Conservation (phyloP, 768 basidiomycete genomes). For the Lactarius akahatsu region DNA sequence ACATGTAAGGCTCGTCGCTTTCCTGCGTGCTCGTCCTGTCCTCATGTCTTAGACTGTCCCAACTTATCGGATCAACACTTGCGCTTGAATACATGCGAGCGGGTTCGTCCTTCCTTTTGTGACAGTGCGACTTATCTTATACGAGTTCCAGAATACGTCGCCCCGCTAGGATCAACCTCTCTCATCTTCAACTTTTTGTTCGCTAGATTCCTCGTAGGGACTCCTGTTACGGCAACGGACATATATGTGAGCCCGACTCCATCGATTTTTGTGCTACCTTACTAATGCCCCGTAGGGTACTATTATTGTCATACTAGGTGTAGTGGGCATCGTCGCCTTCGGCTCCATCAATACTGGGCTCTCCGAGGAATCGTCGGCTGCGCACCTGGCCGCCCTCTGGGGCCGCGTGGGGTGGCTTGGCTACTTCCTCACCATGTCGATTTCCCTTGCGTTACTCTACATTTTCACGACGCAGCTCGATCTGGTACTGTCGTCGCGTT, state of each 20-base stretch:
- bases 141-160: slow-evolving; percentile 76
- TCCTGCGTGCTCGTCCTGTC: slow-evolving; percentile 5
- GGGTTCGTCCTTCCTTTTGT: slow-evolving; percentile 42
- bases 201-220: slow-evolving; percentile 84
- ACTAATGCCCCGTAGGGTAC: slow-evolving; percentile 57
- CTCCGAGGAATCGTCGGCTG: slow-evolving; percentile 66
- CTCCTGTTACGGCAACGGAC: slow-evolving; percentile 79
- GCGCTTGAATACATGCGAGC: slow-evolving; percentile 89
- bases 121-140: slow-evolving; percentile 23
- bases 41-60: slow-evolving; percentile 57
- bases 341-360: slow-evolving; percentile 83
- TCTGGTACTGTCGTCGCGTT: slow-evolving; percentile 64
- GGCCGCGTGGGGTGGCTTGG: slow-evolving; percentile 84
- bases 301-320: slow-evolving; percentile 76
- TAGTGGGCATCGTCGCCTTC: slow-evolving; percentile 85
- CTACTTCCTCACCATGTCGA: slow-evolving; percentile 80
- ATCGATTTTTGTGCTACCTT: slow-evolving; percentile 1
- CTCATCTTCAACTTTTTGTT: slow-evolving; percentile 97
- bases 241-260: slow-evolving; percentile 59
- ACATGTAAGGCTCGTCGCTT: slow-evolving; percentile 61
- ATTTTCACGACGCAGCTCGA: slow-evolving; percentile 73
- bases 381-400: slow-evolving; percentile 82
- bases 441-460: slow-evolving; percentile 63
- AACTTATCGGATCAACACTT: slow-evolving; percentile 83
- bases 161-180: slow-evolving; percentile 89